Base-by-base conservation (phyloP, 345 rosid genomes). In the Moricandia moricandioides region DNA sequence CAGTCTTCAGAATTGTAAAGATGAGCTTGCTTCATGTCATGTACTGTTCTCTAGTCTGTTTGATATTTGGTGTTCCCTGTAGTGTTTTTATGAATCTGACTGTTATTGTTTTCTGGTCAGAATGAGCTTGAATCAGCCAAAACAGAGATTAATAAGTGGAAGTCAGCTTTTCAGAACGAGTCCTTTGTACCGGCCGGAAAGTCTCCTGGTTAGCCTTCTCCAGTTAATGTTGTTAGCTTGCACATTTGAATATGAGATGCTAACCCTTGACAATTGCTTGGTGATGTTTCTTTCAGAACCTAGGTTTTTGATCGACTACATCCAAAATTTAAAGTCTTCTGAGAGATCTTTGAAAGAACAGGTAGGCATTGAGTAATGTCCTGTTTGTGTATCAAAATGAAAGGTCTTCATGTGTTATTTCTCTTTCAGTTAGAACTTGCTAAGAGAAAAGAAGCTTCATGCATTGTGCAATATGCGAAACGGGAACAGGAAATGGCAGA, bases 401-500 rank as follows among this genome's bases (percentile, higher is more conserved):
- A 74, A 35, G 49, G 49, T 43, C 49, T 43, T 72, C 45, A 67
- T 52, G 34, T n/a, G 8, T 77, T 24, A 60, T 67, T 67, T 74
- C 73, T 64, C 52, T 72, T 82, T 77, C 86, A 95, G 97, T 84
- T 95, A 66, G 97, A 95, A 71, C 87, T 90, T 40, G 96, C 97
- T 13, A 92, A 85, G 90, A 90, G 94, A 80, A 95, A 95, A 82
- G 99, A 95, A 84, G 99, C 97, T 55, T 92, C 99, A 12, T 92
- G 89, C 81, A 92, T 95, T 75, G 97, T 95, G 64, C 90, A 92
- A 67, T 95, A 92, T 80, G 97, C 96, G 0, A 95, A 95, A 82
- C 82, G 94, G 54, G 97, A 95, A 82, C 98, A 92, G 72, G 97
- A 92, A 85, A 90, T 95, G 82, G 91, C 98, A 4, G 98, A 92